Evolutionary conservation across 371 early-diverging fungal species (phyloP).

Genomic region (Entomophthora muscae): DNA sequence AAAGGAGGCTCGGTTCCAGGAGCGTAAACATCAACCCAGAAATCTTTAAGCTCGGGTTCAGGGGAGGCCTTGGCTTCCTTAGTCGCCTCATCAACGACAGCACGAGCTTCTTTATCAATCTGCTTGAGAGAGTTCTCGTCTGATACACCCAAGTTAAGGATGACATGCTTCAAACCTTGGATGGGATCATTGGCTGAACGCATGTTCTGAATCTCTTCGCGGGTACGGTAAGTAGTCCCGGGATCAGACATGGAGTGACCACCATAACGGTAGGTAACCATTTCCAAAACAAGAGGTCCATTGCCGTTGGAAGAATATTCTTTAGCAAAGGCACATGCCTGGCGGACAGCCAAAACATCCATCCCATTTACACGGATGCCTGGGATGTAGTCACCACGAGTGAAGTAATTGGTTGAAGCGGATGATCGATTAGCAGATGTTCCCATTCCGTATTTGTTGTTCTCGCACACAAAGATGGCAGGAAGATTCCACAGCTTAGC

Average conservation of each 20-base stretch:
- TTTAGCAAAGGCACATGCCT: conserved; percentile 68
- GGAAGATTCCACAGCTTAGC: conserved; percentile 98
- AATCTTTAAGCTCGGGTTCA: conserved; percentile 51
- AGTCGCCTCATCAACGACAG: conserved; percentile 66
- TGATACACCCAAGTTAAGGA: conserved; percentile 46
- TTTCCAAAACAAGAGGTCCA: conserved; percentile 94
- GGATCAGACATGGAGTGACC: conserved; percentile 99
- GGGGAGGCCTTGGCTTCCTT: conserved; percentile 74
- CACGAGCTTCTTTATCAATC: conserved; percentile 80
- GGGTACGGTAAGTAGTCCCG: conserved; percentile 94
- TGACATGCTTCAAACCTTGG: conserved; percentile 66
- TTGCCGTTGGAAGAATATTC: conserved; percentile 67
- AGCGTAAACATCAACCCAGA: conserved; percentile 72
- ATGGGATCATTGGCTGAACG: conserved; percentile 84
- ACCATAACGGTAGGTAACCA: conserved; percentile 96
- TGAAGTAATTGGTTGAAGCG: conserved; percentile 88
- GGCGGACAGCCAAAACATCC: conserved; percentile 85
- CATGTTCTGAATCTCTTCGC: conserved; percentile 96
- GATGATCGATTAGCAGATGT: conserved; percentile 81
- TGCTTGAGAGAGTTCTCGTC: conserved; percentile 76
- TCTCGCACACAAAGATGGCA: conserved; percentile 93
- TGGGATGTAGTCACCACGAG: conserved; percentile 92
- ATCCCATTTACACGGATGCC: conserved; percentile 89
- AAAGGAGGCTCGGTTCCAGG: conserved; percentile 47
- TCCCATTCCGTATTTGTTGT: conserved; percentile 99